Conservation (phyloP, 2,329 filamentous ascomycete genomes). For the Aspergillus fijiensis region DNA sequence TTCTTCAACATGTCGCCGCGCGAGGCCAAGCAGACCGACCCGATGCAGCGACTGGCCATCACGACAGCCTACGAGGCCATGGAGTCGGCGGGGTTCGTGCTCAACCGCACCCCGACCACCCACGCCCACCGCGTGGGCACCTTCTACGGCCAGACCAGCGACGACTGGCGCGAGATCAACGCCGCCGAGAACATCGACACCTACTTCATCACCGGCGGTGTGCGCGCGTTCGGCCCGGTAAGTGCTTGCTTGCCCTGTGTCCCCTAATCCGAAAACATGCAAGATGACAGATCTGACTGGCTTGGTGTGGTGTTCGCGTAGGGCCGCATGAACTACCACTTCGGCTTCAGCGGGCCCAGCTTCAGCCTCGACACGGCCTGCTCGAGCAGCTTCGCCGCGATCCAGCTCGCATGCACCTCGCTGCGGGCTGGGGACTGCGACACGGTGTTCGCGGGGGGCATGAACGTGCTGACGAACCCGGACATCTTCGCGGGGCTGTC, state of each 20-base stretch:
- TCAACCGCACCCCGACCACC: slow-evolving; percentile 65
- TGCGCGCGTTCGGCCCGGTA: slow-evolving; percentile 58
- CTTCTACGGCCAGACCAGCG: slow-evolving; percentile 71
- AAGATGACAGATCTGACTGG: no score
- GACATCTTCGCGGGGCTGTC: slow-evolving; percentile 74
- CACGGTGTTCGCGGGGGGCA: slow-evolving; percentile 74
- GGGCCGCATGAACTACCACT: slow-evolving; percentile 70
- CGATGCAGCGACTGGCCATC: slow-evolving; percentile 50
- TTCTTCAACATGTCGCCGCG: slow-evolving; percentile 80
- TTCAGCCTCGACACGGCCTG: slow-evolving; percentile 74
- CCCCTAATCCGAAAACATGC: no score
- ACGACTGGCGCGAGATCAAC: slow-evolving; percentile 68
- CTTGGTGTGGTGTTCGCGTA: no score
- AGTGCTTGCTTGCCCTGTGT: no score
- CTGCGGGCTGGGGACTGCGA: slow-evolving; percentile 74
- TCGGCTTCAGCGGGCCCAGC: slow-evolving; percentile 71
- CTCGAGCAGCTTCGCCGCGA: slow-evolving; percentile 60
- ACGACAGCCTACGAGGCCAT: slow-evolving; percentile 70
- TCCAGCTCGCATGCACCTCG: slow-evolving; percentile 69
- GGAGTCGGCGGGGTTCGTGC: slow-evolving; percentile 21
- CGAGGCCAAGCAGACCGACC: slow-evolving; percentile 71
- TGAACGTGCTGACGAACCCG: slow-evolving; percentile 70
- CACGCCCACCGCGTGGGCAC: slow-evolving; percentile 63
- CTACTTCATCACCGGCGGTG: slow-evolving; percentile 63
- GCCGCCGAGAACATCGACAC: slow-evolving; percentile 68